phyloP scores from a whole-genome alignment of 2,329 filamentous ascomycete genomes.

The Colletotrichum godetiae region DNA sequence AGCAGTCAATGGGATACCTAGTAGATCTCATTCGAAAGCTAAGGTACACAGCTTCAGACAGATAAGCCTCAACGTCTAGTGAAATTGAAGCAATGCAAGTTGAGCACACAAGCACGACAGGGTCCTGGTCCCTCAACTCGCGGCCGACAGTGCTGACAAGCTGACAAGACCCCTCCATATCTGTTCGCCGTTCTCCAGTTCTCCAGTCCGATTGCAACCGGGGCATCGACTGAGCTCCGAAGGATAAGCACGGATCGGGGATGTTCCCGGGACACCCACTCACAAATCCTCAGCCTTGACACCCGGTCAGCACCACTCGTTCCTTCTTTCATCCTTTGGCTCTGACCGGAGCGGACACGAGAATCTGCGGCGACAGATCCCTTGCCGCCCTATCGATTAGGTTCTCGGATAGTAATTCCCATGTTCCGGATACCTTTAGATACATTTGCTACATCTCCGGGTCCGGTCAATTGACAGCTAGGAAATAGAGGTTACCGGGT shows the following conservation, averaged over 20 bases:
- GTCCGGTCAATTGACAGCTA: background rate
- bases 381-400: background rate
- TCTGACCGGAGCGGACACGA: background rate
- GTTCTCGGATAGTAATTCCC: background rate
- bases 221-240: background rate
- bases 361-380: background rate
- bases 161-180: background rate
- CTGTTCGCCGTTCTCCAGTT: slow-evolving; percentile 1
- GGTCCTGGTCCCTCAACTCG: background rate
- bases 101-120: background rate
- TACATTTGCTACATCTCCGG: background rate
- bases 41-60: no score
- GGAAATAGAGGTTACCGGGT: background rate
- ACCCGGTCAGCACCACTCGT: slow-evolving; percentile 12
- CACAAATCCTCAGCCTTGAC: background rate
- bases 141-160: background rate
- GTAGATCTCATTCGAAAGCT: no score
- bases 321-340: background rate
- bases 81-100: no score
- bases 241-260: slow-evolving; percentile 8
- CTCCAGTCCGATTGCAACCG: slow-evolving; percentile 18
- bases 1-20: no score
- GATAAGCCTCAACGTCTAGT: no score
- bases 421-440: no score
- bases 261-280: background rate